Conservation (phyloP, 2,329 filamentous ascomycete species). For the Leptographium procerum region DNA sequence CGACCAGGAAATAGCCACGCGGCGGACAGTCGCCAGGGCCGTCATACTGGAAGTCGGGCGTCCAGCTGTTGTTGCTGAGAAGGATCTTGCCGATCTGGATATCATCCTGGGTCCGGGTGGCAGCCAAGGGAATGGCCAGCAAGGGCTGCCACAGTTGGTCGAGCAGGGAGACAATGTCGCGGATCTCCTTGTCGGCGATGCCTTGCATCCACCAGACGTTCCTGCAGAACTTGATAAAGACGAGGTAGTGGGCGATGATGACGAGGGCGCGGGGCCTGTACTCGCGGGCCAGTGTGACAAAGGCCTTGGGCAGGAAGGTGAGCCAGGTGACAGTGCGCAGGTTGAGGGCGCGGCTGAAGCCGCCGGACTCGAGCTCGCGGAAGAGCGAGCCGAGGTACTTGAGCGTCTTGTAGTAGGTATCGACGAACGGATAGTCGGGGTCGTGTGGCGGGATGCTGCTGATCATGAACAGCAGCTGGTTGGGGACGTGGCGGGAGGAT, state of each 20-base stretch:
- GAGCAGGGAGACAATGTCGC: slow-evolving; percentile 29
- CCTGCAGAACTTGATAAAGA: slow-evolving; percentile 33
- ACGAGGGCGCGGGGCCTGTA: slow-evolving; percentile 34
- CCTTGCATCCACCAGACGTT: slow-evolving; percentile 39
- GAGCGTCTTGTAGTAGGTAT: slow-evolving; percentile 34
- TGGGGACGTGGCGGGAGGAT: slow-evolving; percentile 30
- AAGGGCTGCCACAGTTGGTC: slow-evolving; percentile 28
- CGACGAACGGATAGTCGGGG: slow-evolving; percentile 26
- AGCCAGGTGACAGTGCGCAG: slow-evolving; percentile 42
- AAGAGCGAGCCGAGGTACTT: slow-evolving; percentile 42
- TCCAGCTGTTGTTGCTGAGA: slow-evolving; percentile 32
- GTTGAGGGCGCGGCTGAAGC: slow-evolving; percentile 29
- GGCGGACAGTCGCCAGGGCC: too few relatives aligned
- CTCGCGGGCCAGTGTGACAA: slow-evolving; percentile 31
- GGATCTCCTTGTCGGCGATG: slow-evolving; percentile 34
- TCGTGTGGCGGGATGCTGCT: slow-evolving; percentile 31
- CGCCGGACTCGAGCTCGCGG: slow-evolving; percentile 30
- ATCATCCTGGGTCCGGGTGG: slow-evolving; percentile 21
- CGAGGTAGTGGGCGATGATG: slow-evolving; percentile 40
- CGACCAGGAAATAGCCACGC: not conserved
- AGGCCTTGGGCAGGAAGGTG: slow-evolving; percentile 34
- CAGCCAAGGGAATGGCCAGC: slow-evolving; percentile 29
- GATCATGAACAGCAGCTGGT: slow-evolving; percentile 37
- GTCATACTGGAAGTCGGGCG: slow-evolving; percentile 10
- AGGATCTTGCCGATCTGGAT: slow-evolving; percentile 26